Base-by-base conservation (phyloP, 2,329 filamentous ascomycete species). In the Diaporthe amygdali region DNA sequence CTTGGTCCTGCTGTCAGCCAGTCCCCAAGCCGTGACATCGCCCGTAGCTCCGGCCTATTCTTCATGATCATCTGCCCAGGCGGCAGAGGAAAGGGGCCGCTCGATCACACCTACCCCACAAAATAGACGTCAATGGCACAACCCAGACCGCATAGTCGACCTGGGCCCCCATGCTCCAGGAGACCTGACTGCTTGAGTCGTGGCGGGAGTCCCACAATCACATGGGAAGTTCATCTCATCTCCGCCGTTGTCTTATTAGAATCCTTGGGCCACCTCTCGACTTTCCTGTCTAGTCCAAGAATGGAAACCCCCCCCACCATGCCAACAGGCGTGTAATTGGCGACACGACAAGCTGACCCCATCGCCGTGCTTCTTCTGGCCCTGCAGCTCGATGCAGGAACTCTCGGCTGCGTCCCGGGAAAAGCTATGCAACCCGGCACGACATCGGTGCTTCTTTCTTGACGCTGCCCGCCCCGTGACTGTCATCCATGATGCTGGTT, bases 371-470 rank as follows among this genome's bases (percentile, higher is more conserved):
- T 46, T 68, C 54, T 49, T 59, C 15, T 54, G 30, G 30, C 22
- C 52, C 3, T 49, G 51, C 27, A 27, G 5, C 15, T 61, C 47
- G 46, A 71, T 44, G 70, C 70, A 71, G 55, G 66, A 64, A 71
- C 70, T 54, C 56, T 39, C 44, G 52, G 64, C 52, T 47, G 59
- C 59, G 59, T 64, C 44, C 59, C 59, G 59, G 59, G 44, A 64
- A 37, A 25, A 52, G 44, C 30, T n/a, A 25, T 64, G 30, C 52
- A 51, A 41, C 25, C 67, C 73, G 75, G 76, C 72, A 72, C 68
- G 72, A 75, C 72, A 74, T 77, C 76, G 76, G 75, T 74, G 76
- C 69, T 76, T 76, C 71, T 76, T 51, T 66, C 41, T 75, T 69
- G 71, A 52, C 8, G 67, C 56, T 66, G 41, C 59, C 17, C 52